Percentiles rank a stretch among this genome's conserved stretches.
phyloP scores from a whole-genome alignment of 495 filamentous ascomycete species.

The Annulohypoxylon maeteangense region DNA sequence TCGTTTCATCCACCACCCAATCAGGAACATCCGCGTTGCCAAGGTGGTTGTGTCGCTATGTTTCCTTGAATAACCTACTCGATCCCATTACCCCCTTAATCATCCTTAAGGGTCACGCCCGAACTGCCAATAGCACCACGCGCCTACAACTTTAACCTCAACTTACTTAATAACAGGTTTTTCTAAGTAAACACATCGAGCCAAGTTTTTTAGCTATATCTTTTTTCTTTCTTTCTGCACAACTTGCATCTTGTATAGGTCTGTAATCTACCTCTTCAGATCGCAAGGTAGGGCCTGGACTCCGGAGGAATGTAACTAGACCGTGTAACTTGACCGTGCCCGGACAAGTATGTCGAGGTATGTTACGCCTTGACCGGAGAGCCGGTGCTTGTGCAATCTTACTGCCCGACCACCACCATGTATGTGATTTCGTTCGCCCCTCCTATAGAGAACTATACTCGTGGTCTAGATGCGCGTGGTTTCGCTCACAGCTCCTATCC shows the following conservation, averaged over 20 bases:
- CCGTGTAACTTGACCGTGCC: constrained; percentile 30
- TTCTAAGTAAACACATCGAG: background rate
- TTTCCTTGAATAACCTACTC: constrained; percentile 12
- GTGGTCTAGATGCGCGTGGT: constrained; percentile 41
- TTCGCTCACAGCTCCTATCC: constrained; percentile 19
- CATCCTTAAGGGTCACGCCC: constrained; percentile 34
- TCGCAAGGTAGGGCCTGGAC: constrained; percentile 33
- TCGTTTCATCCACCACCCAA: constrained; percentile 32
- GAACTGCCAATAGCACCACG: constrained; percentile 31
- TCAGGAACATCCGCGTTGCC: constrained; percentile 36
- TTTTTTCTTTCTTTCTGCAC: background rate
- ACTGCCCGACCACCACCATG: constrained; percentile 10
- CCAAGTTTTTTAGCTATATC: background rate
- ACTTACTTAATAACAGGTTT: constrained; percentile 16
- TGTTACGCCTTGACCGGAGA: constrained; percentile 7
- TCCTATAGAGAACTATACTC: constrained; percentile 13
- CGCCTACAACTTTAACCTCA: constrained; percentile 29
- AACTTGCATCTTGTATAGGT: background rate
- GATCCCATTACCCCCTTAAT: constrained; percentile 30
- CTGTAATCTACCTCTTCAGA: constrained; percentile 4
- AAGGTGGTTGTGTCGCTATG: constrained; percentile 13
- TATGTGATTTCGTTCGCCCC: background rate
- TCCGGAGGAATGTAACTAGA: constrained; percentile 37
- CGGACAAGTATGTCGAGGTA: constrained; percentile 12
- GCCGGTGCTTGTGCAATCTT: constrained; percentile 22